Evolutionary conservation across 2,329 filamentous ascomycete genomes (phyloP).

Genomic region (Monilinia laxa): DNA sequence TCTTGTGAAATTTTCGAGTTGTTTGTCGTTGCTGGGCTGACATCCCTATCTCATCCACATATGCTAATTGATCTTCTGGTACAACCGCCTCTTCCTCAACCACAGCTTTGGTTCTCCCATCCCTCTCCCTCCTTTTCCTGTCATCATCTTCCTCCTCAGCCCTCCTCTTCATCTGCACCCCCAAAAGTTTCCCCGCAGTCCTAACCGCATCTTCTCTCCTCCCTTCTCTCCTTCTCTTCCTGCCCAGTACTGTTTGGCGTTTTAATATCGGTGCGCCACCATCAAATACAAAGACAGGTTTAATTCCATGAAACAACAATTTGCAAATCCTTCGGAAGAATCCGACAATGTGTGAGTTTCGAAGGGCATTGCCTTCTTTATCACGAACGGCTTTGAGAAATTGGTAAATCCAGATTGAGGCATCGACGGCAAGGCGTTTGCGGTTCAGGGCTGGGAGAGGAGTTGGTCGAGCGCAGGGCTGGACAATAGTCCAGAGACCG

Average conservation of each 20-base stretch:
- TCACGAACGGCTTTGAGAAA: slow-evolving; percentile 98
- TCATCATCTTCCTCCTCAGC: slow-evolving; percentile 81
- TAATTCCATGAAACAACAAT: slow-evolving; percentile 92
- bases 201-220: slow-evolving; percentile 87
- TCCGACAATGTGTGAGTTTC: slow-evolving; percentile 93
- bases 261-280: slow-evolving; percentile 90
- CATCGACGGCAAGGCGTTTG: slow-evolving; percentile 94
- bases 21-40: slow-evolving; percentile 70
- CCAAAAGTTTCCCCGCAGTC: slow-evolving; percentile 87
- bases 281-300: slow-evolving; percentile 96
- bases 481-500: slow-evolving; percentile 93
- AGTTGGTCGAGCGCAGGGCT: slow-evolving; percentile 91
- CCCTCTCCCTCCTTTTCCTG: slow-evolving; percentile 49
- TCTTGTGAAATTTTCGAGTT: slow-evolving; percentile 79
- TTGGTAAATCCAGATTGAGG: slow-evolving; percentile 99
- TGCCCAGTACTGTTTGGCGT: slow-evolving; percentile 78
- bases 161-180: slow-evolving; percentile 87
- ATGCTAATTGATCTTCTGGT: slow-evolving; percentile 69
- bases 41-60: slow-evolving; percentile 88
- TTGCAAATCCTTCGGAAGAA: slow-evolving; percentile 99
- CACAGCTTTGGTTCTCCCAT: slow-evolving; percentile 41
- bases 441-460: slow-evolving; percentile 95
- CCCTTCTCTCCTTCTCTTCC: slow-evolving; percentile 80
- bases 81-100: slow-evolving; percentile 65
- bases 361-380: slow-evolving; percentile 94